These are phyloP conservation scores for Lasiodiplodia sp. DNA, from an alignment of 2,329 filamentous ascomycete genomes.

Conservation along the genomic window DNA sequence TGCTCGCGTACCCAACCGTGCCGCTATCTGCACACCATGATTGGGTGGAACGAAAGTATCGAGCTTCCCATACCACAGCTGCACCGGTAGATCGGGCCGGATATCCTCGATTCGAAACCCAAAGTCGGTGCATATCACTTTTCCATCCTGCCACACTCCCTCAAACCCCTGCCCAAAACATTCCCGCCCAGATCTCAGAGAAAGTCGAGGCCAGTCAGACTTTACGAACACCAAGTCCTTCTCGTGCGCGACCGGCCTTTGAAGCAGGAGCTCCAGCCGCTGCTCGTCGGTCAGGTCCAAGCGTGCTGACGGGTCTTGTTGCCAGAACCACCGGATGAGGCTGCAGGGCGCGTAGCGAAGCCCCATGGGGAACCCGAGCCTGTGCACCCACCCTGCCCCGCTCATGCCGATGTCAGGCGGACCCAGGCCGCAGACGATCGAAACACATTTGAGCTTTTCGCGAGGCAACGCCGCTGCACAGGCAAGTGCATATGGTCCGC, in stretches of 20 bases:
- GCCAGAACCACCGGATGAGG: constrained; percentile 39
- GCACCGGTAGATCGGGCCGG: constrained; percentile 43
- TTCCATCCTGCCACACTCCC: constrained; percentile 41
- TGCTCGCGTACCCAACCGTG: constrained; percentile 41
- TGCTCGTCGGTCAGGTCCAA: constrained; percentile 46
- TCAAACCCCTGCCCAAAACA: constrained; percentile 43
- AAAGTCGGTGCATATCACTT: constrained; percentile 38
- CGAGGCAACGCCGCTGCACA: constrained; percentile 37
- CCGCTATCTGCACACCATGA: constrained; percentile 44
- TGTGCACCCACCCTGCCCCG: constrained; percentile 37
- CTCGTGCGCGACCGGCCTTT: constrained; percentile 30
- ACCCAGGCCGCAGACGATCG: constrained; percentile 43
- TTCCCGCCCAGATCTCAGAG: constrained; percentile 36
- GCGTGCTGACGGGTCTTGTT: constrained; percentile 36
- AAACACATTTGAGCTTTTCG: constrained; percentile 36
- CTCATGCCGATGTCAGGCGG: constrained; percentile 47
- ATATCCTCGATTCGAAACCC: constrained; percentile 49
- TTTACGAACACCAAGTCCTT: constrained; percentile 38
- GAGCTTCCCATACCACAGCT: constrained; percentile 47
- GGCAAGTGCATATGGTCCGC: constrained; percentile 43
- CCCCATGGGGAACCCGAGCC: constrained; percentile 42
- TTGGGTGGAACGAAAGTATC: constrained; percentile 45
- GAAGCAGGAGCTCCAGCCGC: constrained; percentile 37
- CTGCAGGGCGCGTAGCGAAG: constrained; percentile 37
- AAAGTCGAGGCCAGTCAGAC: constrained; percentile 36